Percentiles rank a stretch among this genome's conserved stretches.
Conservation (phyloP, 805 yeast genomes). For the Metschnikowia kofuensis region DNA sequence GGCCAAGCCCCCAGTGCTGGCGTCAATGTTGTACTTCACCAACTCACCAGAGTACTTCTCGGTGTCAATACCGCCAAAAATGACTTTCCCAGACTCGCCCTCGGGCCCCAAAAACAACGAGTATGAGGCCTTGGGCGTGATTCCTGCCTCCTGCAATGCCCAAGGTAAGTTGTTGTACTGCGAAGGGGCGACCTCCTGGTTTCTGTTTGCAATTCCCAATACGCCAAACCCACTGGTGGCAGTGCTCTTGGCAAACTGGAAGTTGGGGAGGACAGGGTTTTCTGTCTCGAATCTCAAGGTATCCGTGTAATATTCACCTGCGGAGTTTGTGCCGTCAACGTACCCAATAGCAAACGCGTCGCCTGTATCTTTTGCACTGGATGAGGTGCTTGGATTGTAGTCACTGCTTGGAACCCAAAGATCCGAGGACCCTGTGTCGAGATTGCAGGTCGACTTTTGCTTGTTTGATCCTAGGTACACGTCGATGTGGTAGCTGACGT, state of each 20-base stretch:
- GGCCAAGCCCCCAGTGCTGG: slow-evolving; percentile 7
- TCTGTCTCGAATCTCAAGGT: slow-evolving; percentile 4
- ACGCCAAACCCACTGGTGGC: slow-evolving; percentile 6
- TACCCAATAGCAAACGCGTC: slow-evolving; percentile 9
- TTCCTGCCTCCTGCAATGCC: slow-evolving; percentile 54
- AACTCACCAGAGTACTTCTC: slow-evolving; percentile 29
- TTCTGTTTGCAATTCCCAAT: slow-evolving; percentile 13
- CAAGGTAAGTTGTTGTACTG: slow-evolving; percentile 54
- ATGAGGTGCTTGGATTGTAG: slow-evolving; percentile 2
- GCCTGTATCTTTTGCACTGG: slow-evolving; percentile 6
- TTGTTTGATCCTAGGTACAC: slow-evolving; percentile 25
- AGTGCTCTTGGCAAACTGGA: slow-evolving; percentile 13
- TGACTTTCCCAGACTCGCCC: slow-evolving; percentile 28
- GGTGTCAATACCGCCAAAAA: slow-evolving; percentile 43
- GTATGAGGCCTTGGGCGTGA: slow-evolving; percentile 53
- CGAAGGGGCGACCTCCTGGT: slow-evolving; percentile 5
- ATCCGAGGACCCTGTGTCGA: slow-evolving; percentile 44
- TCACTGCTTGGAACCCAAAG: slow-evolving; percentile 29
- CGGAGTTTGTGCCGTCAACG: slow-evolving; percentile 5
- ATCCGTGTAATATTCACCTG: slow-evolving; percentile 14
- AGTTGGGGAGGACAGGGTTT: slow-evolving; percentile 3
- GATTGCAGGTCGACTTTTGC: slow-evolving; percentile 27
- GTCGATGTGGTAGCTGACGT: slow-evolving; percentile 10
- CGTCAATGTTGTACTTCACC: slow-evolving; percentile 5
- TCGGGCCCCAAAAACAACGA: slow-evolving; percentile 55